Evolutionary conservation across 106 monocot genomes (phyloP), one percentile per base, ranked within the genome.

Genomic region (Vanilla planifolia): DNA sequence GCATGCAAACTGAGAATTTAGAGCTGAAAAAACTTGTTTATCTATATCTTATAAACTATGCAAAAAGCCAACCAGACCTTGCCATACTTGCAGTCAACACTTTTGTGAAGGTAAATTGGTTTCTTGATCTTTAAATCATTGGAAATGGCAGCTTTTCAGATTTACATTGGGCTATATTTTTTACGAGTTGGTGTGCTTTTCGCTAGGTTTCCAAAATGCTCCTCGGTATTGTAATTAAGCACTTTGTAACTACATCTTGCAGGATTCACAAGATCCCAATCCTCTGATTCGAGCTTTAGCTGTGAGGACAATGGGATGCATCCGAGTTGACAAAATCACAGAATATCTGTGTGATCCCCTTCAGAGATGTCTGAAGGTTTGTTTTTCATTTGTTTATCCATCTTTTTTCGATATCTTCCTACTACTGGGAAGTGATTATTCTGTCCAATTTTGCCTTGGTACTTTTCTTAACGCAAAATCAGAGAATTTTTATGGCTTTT

Each of bases 261-360:
- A 92, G 98, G 98, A 98, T 68, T 98, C 98, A 33, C 98, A 92
- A 85, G 98, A 92, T 79, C 82, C 84, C 27, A 98, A 98, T 85
- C 98, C 98, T 61, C 59, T 98, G 51, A 92, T 98, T 75, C 91
- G 91, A 75, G 98, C 98, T 43, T 82, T 98, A 58, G 98, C 98
- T 67, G 92, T 98, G 45, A 75, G 98, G 64, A 98, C 98, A 37
- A 98, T 98, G 98, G 92, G 92, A 17, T 98, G 98, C 69, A 98
- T 98, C 67, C 98, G 88, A 66, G 98, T 98, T 28, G 98, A 98
- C 63, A 98, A 98, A 78, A 98, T 98, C 58, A 98, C 98, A 43
- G 98, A 98, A 62, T 92, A 98, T 62, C 72, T 98, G 5, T 92
- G 92, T 73, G 98, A 98, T 67, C 98, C 98, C 21, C 91, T 98